A percentile compares a stretch with the other conserved stretches of the same genome.
These are phyloP conservation scores for Ceratocystis albifundus DNA, from an alignment of 2,329 filamentous ascomycete species.

Conservation along the genomic window DNA sequence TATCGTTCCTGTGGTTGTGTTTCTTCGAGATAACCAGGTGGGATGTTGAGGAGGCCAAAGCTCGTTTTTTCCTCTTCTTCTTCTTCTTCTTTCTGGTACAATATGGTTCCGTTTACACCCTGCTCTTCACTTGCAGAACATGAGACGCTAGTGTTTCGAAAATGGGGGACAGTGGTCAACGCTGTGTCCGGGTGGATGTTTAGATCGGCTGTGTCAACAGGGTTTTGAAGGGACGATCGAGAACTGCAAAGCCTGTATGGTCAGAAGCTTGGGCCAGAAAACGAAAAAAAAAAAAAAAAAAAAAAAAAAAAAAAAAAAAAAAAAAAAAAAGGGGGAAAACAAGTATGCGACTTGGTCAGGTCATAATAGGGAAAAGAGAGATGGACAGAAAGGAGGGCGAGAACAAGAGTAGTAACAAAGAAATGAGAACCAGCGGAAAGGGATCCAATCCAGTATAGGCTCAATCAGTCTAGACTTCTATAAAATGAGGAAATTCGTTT, in stretches of 20 bases:
- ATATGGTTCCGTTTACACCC: neutral
- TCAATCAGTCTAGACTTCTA: slow-evolving; percentile 12
- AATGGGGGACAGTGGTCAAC: slow-evolving; percentile 6
- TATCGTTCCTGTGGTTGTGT: neutral
- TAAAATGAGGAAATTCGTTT: slow-evolving; percentile 9
- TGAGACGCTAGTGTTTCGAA: slow-evolving; percentile 22
- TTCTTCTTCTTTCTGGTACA: neutral
- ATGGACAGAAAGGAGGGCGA: neutral
- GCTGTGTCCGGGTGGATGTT: neutral
- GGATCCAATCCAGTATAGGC: neutral
- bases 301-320: neutral
- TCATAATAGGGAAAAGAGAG: neutral
- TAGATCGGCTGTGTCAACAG: slow-evolving; percentile 14
- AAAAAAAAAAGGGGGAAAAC: neutral
- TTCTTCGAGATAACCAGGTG: neutral
- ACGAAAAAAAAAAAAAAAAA: neutral
- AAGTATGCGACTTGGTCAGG: neutral
- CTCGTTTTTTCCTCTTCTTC: neutral
- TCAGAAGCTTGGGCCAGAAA: slow-evolving; percentile 6
- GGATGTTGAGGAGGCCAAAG: neutral
- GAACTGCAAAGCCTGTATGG: neutral
- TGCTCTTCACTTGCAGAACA: slow-evolving; percentile 6
- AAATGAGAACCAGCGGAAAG: neutral
- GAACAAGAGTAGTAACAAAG: neutral
- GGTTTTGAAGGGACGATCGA: slow-evolving; percentile 16